A percentile compares a stretch with the other conserved stretches of the same genome.
Conservation (phyloP, 1,284 basidiomycete genomes). For the Malassezia pachydermatis region DNA sequence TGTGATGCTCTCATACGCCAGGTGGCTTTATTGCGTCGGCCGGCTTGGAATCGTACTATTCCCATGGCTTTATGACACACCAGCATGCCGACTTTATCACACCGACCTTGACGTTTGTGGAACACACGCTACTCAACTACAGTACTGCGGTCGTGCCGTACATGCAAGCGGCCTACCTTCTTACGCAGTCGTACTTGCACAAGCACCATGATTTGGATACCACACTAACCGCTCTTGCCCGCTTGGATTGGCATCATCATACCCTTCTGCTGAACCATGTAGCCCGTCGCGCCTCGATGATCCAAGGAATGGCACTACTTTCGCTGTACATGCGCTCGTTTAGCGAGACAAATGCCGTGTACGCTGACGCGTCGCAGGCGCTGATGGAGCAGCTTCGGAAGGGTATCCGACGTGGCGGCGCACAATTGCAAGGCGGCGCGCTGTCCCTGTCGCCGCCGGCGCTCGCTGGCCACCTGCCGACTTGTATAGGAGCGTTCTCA, state of each 20-base stretch:
- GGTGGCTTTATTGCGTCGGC: conserved; percentile 84
- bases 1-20: conserved; percentile 49
- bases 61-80: conserved; percentile 62
- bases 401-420: conserved; percentile 22
- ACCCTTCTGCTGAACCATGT: conserved; percentile 80
- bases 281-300: conserved; percentile 69
- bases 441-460: conserved; percentile 31
- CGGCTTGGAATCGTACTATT: conserved; percentile 77
- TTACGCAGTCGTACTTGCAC: not conserved
- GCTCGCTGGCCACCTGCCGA: conserved; percentile 64
- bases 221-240: conserved; percentile 13
- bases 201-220: conserved; percentile 2
- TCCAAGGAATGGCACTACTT: conserved; percentile 85
- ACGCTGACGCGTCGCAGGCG: not conserved
- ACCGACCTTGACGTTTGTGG: conserved; percentile 4
- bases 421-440: conserved; percentile 3
- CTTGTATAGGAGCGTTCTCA: conserved; percentile 79
- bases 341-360: too few relatives aligned
- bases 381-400: conserved; percentile 6
- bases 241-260: conserved; percentile 69
- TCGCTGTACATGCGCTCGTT: conserved; percentile 78
- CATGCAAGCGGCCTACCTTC: conserved; percentile 1
- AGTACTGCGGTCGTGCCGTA: conserved; percentile 9
- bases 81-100: not conserved
- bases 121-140: conserved; percentile 10